Evolutionary conservation across 2,329 filamentous ascomycete species (phyloP).

Genomic region (Akanthomyces uredinophilus): DNA sequence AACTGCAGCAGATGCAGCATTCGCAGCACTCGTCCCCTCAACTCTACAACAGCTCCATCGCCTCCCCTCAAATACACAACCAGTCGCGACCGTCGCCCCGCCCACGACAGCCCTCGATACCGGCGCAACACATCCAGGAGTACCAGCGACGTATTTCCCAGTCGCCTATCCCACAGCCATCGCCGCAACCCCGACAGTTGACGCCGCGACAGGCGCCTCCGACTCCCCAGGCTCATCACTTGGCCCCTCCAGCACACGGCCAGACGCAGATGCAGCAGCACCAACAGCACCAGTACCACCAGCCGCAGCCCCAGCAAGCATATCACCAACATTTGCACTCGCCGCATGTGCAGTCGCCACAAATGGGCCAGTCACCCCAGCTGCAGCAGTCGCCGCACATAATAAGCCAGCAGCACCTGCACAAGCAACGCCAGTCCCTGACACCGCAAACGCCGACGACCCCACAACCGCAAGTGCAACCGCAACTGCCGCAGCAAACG

Average conservation of each 20-base stretch:
- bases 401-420: slow-evolving; percentile 18
- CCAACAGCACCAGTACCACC: slow-evolving; percentile 17
- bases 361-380: slow-evolving; percentile 10
- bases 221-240: slow-evolving; percentile 5
- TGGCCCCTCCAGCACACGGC: slow-evolving; percentile 6
- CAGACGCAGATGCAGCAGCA: slow-evolving; percentile 19
- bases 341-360: slow-evolving; percentile 13
- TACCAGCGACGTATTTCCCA: slow-evolving; percentile 13
- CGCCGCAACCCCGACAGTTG: slow-evolving; percentile 12
- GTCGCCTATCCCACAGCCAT: slow-evolving; percentile 13
- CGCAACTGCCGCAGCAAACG: slow-evolving; percentile 1
- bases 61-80: slow-evolving; percentile 16
- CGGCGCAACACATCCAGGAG: slow-evolving; percentile 17
- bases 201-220: slow-evolving; percentile 6
- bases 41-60: slow-evolving; percentile 9
- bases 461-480: slow-evolving; percentile 1
- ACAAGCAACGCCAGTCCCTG: slow-evolving; percentile 18
- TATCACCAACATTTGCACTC: slow-evolving; percentile 16
- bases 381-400: slow-evolving; percentile 17
- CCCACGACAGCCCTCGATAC: slow-evolving; percentile 12
- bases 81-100: slow-evolving; percentile 19
- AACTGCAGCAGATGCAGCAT: slow-evolving; percentile 26
- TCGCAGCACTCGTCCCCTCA: slow-evolving; percentile 23
- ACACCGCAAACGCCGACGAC: slow-evolving; percentile 8
- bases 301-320: slow-evolving; percentile 17